Percentiles rank a stretch among this genome's conserved stretches.
Conservation (phyloP, 2,329 filamentous ascomycete genomes). For the Phialemoniopsis sp. region DNA sequence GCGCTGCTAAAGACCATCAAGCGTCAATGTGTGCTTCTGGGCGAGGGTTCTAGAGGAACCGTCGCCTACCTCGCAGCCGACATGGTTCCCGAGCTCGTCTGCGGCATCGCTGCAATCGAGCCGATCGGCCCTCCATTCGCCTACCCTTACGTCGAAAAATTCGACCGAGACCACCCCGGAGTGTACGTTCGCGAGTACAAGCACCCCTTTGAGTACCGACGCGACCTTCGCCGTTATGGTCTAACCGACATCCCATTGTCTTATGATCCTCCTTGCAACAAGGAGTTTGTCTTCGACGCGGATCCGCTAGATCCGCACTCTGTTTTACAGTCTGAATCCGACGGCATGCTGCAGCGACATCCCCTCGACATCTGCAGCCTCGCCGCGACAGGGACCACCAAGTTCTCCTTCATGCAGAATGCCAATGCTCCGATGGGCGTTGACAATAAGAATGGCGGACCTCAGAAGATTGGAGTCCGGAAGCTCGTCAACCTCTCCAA, state of each 20-base stretch:
- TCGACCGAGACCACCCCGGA: not conserved
- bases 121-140: slow-evolving; percentile 47
- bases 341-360: not conserved
- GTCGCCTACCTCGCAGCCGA: slow-evolving; percentile 46
- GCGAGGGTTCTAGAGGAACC: slow-evolving; percentile 43
- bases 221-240: slow-evolving; percentile 7
- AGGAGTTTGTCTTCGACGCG: not conserved
- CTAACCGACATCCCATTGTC: slow-evolving; percentile 24
- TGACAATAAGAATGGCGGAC: slow-evolving; percentile 2
- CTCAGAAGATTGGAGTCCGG: slow-evolving; percentile 15
- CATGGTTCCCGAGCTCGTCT: slow-evolving; percentile 38
- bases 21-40: slow-evolving; percentile 33
- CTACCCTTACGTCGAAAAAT: not conserved
- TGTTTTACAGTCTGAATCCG: slow-evolving; percentile 1
- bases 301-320: slow-evolving; percentile 8
- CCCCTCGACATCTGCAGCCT: no score
- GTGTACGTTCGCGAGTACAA: not conserved
- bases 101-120: slow-evolving; percentile 45
- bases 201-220: not conserved
- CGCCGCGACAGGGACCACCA: not conserved
- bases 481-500: slow-evolving; percentile 41
- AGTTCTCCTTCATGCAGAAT: slow-evolving; percentile 12
- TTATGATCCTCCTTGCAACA: slow-evolving; percentile 28
- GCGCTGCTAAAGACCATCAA: slow-evolving; percentile 6
- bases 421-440: not conserved